These are phyloP conservation scores for Pseudogymnoascus sp. DNA, from an alignment of 2,329 filamentous ascomycete species.

Conservation along the genomic window DNA sequence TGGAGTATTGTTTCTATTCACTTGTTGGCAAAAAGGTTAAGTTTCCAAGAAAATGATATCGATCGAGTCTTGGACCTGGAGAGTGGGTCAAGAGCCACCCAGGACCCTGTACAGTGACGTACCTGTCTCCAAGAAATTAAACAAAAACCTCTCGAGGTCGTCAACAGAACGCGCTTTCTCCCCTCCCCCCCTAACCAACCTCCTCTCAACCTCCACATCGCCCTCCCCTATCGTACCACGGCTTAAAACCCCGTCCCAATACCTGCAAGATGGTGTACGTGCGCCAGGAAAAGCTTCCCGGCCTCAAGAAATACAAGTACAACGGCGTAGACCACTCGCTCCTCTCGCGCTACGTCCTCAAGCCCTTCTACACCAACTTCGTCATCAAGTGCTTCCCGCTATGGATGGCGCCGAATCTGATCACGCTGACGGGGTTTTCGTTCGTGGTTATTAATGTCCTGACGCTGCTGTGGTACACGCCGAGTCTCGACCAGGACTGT, in stretches of 20 bases:
- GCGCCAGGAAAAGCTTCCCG: slow-evolving; percentile 79
- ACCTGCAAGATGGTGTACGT: slow-evolving; percentile 77
- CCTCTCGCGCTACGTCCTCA: slow-evolving; percentile 84
- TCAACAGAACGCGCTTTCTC: not conserved
- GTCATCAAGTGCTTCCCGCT: slow-evolving; percentile 94
- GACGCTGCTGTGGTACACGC: slow-evolving; percentile 92
- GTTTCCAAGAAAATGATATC: not conserved
- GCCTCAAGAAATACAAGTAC: slow-evolving; percentile 94
- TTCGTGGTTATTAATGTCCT: slow-evolving; percentile 87
- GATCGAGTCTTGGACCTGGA: not conserved
- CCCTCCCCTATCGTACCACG: not conserved
- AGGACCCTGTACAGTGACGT: not conserved
- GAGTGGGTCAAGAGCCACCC: not conserved
- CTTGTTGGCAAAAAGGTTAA: not conserved
- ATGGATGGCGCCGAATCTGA: slow-evolving; percentile 84
- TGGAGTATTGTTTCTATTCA: not conserved
- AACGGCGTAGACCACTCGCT: slow-evolving; percentile 84
- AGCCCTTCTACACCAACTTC: slow-evolving; percentile 93
- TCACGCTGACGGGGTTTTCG: slow-evolving; percentile 82
- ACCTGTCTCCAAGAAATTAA: slow-evolving; percentile 6
- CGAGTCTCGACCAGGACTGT: slow-evolving; percentile 87
- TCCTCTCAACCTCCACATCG: not conserved
- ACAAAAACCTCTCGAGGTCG: not conserved
- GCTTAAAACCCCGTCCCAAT: not conserved
- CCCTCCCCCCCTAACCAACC: not conserved